Evolutionary conservation across 106 monocot genomes (phyloP).

Genomic region (Ottelia alismoides): DNA sequence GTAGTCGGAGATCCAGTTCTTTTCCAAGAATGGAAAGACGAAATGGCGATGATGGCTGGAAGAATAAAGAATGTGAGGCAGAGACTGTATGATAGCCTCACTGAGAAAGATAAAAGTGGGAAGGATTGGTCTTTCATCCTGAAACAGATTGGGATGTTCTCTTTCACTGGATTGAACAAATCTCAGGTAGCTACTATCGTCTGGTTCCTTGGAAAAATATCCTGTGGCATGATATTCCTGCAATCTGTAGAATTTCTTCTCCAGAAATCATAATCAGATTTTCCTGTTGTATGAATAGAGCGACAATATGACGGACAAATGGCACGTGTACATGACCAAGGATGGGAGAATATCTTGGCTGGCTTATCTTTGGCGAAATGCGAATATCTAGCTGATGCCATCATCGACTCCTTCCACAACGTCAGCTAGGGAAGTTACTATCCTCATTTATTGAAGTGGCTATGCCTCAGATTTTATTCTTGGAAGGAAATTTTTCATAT

Average conservation of each 20-base stretch:
- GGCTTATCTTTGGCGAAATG: slow-evolving; percentile 84
- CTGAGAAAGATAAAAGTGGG: slow-evolving; percentile 65
- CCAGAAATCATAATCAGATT: too few relatives aligned
- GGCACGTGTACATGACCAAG: slow-evolving; percentile 99
- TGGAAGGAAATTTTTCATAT: too few relatives aligned
- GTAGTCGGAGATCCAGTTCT: slow-evolving; percentile 77
- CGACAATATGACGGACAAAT: slow-evolving; percentile 94
- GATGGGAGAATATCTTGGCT: slow-evolving; percentile 96
- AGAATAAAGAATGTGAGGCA: slow-evolving; percentile 93
- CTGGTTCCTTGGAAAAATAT: too few relatives aligned
- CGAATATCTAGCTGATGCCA: slow-evolving; percentile 94
- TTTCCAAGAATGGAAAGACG: slow-evolving; percentile 88
- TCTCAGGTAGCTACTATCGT: too few relatives aligned
- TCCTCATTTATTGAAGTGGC: too few relatives aligned
- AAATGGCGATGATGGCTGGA: slow-evolving; percentile 93
- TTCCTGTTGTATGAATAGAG: too few relatives aligned
- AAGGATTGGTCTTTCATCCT: slow-evolving; percentile 99
- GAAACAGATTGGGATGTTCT: slow-evolving; percentile 98
- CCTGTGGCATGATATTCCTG: too few relatives aligned
- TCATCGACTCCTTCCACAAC: slow-evolving; percentile 89
- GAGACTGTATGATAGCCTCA: slow-evolving; percentile 57
- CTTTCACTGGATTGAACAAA: slow-evolving; percentile 87
- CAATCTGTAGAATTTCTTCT: too few relatives aligned
- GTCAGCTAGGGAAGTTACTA: slow-evolving; percentile 51
- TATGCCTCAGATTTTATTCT: too few relatives aligned